Evolutionary conservation across 805 yeast genomes (phyloP), one percentile per base, ranked within the genome.

Genomic region (Candida hungchunana): DNA sequence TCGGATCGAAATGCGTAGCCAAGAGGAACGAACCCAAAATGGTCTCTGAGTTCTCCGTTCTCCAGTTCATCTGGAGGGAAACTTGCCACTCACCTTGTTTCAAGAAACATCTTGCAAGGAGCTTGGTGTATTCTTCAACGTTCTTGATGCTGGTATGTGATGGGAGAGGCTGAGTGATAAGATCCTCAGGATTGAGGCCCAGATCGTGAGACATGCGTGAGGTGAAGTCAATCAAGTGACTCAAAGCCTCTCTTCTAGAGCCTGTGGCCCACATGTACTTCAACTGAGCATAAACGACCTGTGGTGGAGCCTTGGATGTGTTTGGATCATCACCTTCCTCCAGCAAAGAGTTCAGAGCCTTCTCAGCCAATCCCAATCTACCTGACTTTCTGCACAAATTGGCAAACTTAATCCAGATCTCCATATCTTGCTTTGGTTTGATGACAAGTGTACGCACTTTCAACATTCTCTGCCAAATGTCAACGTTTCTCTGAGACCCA

Each of bases 71-170:
- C 40, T 82, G 82, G 47, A 90, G 62, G 0, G 83, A 80, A 42
- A 90, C 84, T 55, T 88, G 93, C 99, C 99, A 93, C 59, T 93
- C 97, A 49, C 99, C 98, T 63, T 93, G 98, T 53, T 93, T 94
- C 60, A 90, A 68, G 64, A 89, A 93, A 52, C 98, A 93, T 44
- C 97, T 73, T 0, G 98, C 97, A 29, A 93, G 64, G 18, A 94
- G 66, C 47, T 75, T 82, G 10, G 96, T 87, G 53, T 86, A 84
- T 42, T 82, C 86, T 46, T 82, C 84, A 34, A 83, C 83, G 54
- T 82, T 89, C 36, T 79, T 79, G 14, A 83, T 62, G 9, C 55
- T 57, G 29, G 56, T 58, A 13, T 69, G 73, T 6, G 85, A 75
- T 1, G 95, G 95, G 29, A 83, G 61, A 24, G 93, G 89, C 52